Evolutionary conservation across 1,284 basidiomycete species (phyloP).

Genomic region (Peniophora sp.): DNA sequence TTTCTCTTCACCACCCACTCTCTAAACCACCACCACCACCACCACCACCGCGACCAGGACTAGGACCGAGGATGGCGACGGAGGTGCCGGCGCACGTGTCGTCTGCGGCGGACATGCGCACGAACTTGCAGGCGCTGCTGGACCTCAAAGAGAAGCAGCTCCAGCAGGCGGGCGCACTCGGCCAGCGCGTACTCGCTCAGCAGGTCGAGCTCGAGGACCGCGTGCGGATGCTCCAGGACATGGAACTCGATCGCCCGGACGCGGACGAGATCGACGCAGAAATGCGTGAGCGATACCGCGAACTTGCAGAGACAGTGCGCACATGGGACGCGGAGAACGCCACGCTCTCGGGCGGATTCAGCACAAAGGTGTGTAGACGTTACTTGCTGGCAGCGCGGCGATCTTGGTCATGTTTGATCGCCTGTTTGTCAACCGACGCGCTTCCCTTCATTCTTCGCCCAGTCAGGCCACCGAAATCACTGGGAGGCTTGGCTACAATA

Average conservation of each 20-base stretch:
- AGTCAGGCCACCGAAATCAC: too few species aligned
- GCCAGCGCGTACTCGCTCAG: conserved; percentile 85
- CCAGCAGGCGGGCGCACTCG: conserved; percentile 82
- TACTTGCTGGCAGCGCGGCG: conserved; percentile 20
- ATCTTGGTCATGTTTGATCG: too few species aligned
- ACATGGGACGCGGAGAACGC: conserved; percentile 83
- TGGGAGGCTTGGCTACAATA: too few species aligned
- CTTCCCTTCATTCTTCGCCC: too few species aligned
- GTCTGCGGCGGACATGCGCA: conserved; percentile 59
- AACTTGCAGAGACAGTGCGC: conserved; percentile 71
- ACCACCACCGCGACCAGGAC: conserved; percentile 1
- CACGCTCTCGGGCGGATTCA: conserved; percentile 67
- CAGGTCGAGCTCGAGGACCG: conserved; percentile 87
- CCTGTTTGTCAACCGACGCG: too few species aligned
- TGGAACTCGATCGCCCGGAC: conserved; percentile 45
- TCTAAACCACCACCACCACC: too few species aligned
- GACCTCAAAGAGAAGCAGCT: conserved; percentile 87
- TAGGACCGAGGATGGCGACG: conserved; percentile 9
- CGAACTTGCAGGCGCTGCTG: conserved; percentile 72
- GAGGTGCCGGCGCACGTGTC: conserved; percentile 20
- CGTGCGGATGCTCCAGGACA: conserved; percentile 71
- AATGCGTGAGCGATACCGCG: conserved; percentile 63
- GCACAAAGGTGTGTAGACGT: conserved; percentile 51
- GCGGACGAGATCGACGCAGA: conserved; percentile 61
- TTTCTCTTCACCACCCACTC: too few species aligned